phyloP scores from a whole-genome alignment of 2,329 filamentous ascomycete species.

The Fusarium sp. region DNA sequence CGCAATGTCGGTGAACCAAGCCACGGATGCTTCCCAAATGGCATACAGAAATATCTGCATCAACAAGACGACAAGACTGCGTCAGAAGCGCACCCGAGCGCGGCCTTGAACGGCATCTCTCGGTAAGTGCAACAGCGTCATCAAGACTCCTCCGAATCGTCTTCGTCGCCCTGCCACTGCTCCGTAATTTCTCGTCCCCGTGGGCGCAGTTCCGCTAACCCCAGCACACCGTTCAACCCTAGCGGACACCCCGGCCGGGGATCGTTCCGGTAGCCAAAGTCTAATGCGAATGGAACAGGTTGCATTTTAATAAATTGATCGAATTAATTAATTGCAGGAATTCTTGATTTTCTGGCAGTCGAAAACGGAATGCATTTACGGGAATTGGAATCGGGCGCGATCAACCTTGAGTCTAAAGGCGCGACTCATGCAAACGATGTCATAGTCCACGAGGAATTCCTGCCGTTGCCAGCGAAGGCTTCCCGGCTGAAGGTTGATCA shows the following conservation, averaged over 20 bases:
- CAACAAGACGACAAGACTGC: neutral
- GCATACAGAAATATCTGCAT: neutral
- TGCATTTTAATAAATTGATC: conserved; percentile 9
- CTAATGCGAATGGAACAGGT: neutral
- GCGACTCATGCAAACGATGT: conserved; percentile 38
- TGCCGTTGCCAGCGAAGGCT: conserved; percentile 27
- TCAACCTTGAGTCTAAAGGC: conserved; percentile 18
- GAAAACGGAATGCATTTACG: conserved; percentile 25
- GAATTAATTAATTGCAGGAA: conserved; percentile 6
- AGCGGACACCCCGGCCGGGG: conserved; percentile 17
- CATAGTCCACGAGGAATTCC: conserved; percentile 36
- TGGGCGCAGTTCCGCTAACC: conserved; percentile 18
- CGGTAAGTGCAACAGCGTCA: neutral
- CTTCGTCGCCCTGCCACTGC: neutral
- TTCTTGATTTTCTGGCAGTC: neutral
- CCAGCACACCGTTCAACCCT: conserved; percentile 14
- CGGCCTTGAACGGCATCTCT: neutral
- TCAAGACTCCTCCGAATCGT: neutral
- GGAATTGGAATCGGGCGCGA: neutral
- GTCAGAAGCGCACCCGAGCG: neutral
- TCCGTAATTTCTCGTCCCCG: conserved; percentile 31
- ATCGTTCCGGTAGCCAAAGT: conserved; percentile 24
- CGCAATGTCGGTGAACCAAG: neutral
- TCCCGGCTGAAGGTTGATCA: conserved; percentile 36
- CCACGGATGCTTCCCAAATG: neutral